These are phyloP conservation scores for Artemisia argyi DNA, from an alignment of 129 eudicot genomes.

Conservation along the genomic window DNA sequence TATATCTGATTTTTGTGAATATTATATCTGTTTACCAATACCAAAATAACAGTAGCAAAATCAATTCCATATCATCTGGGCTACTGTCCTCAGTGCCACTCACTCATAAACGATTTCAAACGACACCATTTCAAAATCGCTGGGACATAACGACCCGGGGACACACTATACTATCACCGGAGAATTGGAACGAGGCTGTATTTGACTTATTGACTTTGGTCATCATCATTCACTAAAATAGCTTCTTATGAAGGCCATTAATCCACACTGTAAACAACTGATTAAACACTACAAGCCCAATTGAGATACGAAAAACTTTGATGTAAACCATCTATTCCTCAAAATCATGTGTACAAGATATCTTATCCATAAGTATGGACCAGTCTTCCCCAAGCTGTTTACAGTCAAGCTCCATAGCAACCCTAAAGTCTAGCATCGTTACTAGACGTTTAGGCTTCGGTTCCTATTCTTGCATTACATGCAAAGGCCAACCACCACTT, in stretches of 20 bases:
- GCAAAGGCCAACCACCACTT: constrained; percentile 45
- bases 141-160: too few relatives aligned
- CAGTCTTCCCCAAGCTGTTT: constrained; percentile 87
- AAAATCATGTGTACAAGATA: constrained; percentile 49
- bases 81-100: too few relatives aligned
- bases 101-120: too few relatives aligned
- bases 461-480: constrained; percentile 44
- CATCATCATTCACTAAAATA: constrained; percentile 11
- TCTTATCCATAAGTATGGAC: constrained; percentile 83
- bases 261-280: not conserved
- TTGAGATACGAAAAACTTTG: constrained; percentile 23
- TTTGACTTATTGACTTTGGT: too few relatives aligned
- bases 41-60: too few relatives aligned
- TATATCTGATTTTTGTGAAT: too few relatives aligned
- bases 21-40: too few relatives aligned
- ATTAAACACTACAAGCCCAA: constrained; percentile 8
- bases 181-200: too few relatives aligned
- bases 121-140: too few relatives aligned
- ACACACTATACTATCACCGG: too few relatives aligned
- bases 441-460: constrained; percentile 33
- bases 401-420: constrained; percentile 85
- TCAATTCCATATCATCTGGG: too few relatives aligned
- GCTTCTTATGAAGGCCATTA: constrained; percentile 23
- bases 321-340: constrained; percentile 42
- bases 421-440: constrained; percentile 80